A percentile compares a stretch with the other conserved stretches of the same genome.
These are phyloP conservation scores for Ogataea allantospora DNA, from an alignment of 805 yeast genomes.

Conservation along the genomic window DNA sequence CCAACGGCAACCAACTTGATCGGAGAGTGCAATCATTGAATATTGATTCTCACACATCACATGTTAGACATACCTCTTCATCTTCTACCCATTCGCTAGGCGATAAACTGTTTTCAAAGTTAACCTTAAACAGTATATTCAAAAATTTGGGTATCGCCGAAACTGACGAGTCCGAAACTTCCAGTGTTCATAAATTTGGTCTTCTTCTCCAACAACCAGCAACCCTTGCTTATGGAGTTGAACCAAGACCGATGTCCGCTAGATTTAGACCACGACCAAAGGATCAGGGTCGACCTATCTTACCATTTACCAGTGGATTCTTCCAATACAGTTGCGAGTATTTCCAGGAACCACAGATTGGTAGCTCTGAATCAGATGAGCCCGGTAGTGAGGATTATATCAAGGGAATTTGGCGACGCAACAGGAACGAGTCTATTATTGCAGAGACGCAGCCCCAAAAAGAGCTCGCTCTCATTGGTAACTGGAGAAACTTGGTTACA, in stretches of 20 bases:
- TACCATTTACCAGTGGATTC: constrained; percentile 62
- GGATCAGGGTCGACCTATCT: constrained; percentile 37
- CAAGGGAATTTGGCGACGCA: constrained; percentile 82
- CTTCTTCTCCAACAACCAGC: constrained; percentile 28
- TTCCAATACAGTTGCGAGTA: constrained; percentile 82
- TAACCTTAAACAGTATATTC: constrained; percentile 22
- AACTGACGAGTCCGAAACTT: constrained; percentile 20
- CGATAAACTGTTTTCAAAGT: constrained; percentile 22
- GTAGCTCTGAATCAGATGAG: constrained; percentile 79
- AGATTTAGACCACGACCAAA: constrained; percentile 41
- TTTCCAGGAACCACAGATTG: constrained; percentile 95
- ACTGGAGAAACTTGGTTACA: constrained; percentile 69
- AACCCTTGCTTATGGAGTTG: constrained; percentile 38
- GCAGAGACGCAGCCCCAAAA: constrained; percentile 90
- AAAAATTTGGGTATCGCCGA: constrained; percentile 25
- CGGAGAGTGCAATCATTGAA: constrained; percentile 29
- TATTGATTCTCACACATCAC: constrained; percentile 13
- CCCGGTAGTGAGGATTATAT: constrained; percentile 88
- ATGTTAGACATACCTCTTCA: constrained; percentile 20
- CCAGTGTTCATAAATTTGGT: constrained; percentile 25
- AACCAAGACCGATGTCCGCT: constrained; percentile 57
- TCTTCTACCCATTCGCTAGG: constrained; percentile 24
- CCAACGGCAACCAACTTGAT: neutral
- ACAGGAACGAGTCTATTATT: constrained; percentile 82
- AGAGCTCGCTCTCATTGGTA: constrained; percentile 74